Conservation (phyloP, 108 stramenopile genomes). For the Pelagomonas calceolata region DNA sequence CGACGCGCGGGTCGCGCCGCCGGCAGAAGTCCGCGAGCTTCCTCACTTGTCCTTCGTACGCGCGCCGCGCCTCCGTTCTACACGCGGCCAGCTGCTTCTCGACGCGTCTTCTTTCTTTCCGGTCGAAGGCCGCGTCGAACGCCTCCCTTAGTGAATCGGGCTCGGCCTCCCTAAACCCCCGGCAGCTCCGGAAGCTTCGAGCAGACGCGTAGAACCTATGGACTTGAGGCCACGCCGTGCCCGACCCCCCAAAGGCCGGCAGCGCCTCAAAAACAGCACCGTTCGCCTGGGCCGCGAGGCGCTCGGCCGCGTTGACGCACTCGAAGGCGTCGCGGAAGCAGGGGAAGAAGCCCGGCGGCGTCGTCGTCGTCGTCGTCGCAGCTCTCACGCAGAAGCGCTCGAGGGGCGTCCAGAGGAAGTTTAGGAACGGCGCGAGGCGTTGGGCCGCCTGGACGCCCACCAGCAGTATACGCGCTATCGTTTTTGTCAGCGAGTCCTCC, state of each 20-base stretch:
- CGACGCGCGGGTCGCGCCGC: slow-evolving; percentile 1
- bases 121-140: no score
- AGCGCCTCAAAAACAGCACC: neutral
- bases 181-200: neutral
- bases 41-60: neutral
- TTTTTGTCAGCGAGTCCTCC: neutral
- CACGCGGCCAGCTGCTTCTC: no score
- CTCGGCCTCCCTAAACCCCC: neutral
- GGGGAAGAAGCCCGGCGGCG: neutral
- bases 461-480: neutral
- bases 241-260: neutral
- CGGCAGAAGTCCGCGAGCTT: neutral
- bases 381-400: neutral
- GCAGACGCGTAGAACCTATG: neutral
- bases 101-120: no score
- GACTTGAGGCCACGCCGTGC: neutral
- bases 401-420: neutral
- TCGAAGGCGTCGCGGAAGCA: neutral
- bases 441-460: neutral
- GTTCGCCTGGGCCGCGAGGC: neutral
- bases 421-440: neutral
- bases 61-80: neutral
- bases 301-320: neutral
- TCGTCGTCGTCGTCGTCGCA: no score
- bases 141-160: neutral